phyloP scores from a whole-genome alignment of 257 asterid genomes.

The Ehretia macrophylla region DNA sequence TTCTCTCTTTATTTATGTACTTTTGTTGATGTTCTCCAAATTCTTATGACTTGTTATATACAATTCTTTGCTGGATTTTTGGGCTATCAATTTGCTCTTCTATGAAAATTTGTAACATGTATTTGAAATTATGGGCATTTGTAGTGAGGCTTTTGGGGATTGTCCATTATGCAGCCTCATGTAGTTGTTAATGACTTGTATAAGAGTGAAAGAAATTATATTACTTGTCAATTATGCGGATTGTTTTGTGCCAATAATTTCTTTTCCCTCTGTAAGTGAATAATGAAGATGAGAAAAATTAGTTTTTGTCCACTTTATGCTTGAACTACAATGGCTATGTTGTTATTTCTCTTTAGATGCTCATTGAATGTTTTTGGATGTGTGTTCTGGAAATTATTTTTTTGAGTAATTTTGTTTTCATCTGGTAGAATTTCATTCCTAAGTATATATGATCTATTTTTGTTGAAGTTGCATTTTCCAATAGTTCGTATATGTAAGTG shows the following conservation, averaged over 20 bases:
- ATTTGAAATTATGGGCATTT: constrained; percentile 3
- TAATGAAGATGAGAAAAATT: not conserved
- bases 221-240: not conserved
- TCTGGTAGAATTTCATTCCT: not conserved
- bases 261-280: constrained; percentile 2
- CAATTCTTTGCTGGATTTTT: not conserved
- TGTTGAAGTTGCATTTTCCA: constrained; percentile 2
- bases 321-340: not conserved
- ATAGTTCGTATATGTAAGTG: constrained; percentile 7
- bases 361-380: not conserved
- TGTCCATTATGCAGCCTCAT: too few relatives aligned
- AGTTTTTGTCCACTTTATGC: not conserved
- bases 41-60: too few relatives aligned
- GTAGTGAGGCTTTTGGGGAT: not conserved
- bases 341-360: not conserved
- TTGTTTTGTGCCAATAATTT: not conserved
- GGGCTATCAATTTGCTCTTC: constrained; percentile 1
- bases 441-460: not conserved
- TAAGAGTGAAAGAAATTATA: not conserved
- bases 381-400: not conserved
- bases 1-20: not conserved
- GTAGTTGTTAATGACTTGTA: too few relatives aligned
- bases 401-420: not conserved
- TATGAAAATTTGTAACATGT: not conserved
- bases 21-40: not conserved